Evolutionary conservation across 805 yeast species (phyloP), one percentile per base, ranked within the genome.

Genomic region (Diddensiella santjacobensis): DNA sequence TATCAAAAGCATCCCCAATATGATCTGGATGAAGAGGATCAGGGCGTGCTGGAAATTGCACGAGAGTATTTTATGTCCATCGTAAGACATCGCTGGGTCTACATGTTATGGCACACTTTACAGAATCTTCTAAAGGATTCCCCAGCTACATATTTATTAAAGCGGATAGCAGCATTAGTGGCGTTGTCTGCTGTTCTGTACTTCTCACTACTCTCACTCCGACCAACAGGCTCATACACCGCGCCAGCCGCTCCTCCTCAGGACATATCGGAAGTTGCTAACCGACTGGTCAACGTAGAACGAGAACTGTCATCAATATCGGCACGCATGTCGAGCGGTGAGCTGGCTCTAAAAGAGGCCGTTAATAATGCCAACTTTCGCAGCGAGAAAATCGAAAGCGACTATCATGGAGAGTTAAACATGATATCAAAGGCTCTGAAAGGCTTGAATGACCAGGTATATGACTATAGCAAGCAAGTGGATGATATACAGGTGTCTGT

Each of bases 231-330:
- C 3, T 19, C 44, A 26, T 49, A 41, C 40, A 38, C 6, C 19
- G 41, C 53, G 6, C 58, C 55, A 18, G 38, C 20, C 3, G 35
- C 39, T 4, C 48, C 50, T 19, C 57, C 58, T 4, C 42, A 42
- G 11, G 51, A 55, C 38, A 19, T 55, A 22, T 29, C 35, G 10
- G 54, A 53, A 30, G 31, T 47, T 4, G 33, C 49, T 4, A 23
- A 17, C 2, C 45, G 58, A n/a, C 51, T 55, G 15, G 24, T 50
- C 46, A 17, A 36, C 13, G 45, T 55, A n/a, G 58, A 55, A 38
- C 17, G 41, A 4, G 49, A 53, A 24, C 44, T 55, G 23, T 40
- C 48, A 1, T 24, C 47, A 2, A 40, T 49, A 11, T 48, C 52
- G 5, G 19, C 17, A 10, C 19, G 23, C 10, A 29, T 33, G 17